Evolutionary conservation across 2,329 filamentous ascomycete genomes (phyloP).

Genomic region (Coleophoma eucalyptorum): DNA sequence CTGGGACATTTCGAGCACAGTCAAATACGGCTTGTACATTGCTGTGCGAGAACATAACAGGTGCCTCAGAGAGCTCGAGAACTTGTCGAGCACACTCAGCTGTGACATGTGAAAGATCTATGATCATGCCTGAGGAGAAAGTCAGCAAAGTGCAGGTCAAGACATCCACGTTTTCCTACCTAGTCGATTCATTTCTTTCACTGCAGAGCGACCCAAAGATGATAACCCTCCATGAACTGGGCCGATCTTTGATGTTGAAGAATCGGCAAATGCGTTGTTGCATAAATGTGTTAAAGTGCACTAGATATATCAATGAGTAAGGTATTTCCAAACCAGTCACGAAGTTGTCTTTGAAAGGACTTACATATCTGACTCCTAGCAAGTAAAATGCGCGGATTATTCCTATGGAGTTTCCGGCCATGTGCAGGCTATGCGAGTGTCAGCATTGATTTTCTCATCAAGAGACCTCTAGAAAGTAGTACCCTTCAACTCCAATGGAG

Average conservation of each 20-base stretch:
- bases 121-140: slow-evolving; percentile 44
- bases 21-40: slow-evolving; percentile 55
- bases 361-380: slow-evolving; percentile 61
- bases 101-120: slow-evolving; percentile 61
- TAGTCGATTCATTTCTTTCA: slow-evolving; percentile 64
- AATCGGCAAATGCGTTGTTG: slow-evolving; percentile 56
- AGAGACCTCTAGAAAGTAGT: neutral
- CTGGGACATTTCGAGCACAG: slow-evolving; percentile 63
- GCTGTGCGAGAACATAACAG: slow-evolving; percentile 63
- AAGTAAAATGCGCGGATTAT: slow-evolving; percentile 55
- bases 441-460: neutral
- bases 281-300: slow-evolving; percentile 30
- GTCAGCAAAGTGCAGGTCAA: neutral
- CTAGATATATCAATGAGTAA: neutral
- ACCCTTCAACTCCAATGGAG: slow-evolving; percentile 52
- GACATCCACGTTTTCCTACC: slow-evolving; percentile 29
- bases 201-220: slow-evolving; percentile 45
- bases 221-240: slow-evolving; percentile 42
- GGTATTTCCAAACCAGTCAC: neutral
- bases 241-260: slow-evolving; percentile 1
- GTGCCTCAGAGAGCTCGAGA: slow-evolving; percentile 44
- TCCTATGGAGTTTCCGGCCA: slow-evolving; percentile 44
- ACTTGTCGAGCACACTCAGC: slow-evolving; percentile 60
- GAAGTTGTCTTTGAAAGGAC: slow-evolving; percentile 54
- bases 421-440: slow-evolving; percentile 38